Percentiles rank a stretch among this genome's conserved stretches.
These are phyloP conservation scores for Cryptococcus maquisensis DNA, from an alignment of 1,284 basidiomycete species.

Conservation along the genomic window DNA sequence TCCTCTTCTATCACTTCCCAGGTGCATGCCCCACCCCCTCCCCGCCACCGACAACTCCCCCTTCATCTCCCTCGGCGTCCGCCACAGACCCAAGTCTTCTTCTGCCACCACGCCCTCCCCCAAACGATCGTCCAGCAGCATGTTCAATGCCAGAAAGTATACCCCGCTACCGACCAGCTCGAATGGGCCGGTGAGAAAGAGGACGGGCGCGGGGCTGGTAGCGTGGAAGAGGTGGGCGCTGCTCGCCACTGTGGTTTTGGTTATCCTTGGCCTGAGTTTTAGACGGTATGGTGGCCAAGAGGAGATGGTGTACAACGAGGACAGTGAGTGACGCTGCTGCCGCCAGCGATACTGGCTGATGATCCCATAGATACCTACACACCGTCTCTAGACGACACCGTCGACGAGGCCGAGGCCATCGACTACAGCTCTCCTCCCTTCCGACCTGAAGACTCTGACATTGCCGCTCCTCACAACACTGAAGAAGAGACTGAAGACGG, in stretches of 20 bases:
- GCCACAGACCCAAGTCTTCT: not conserved
- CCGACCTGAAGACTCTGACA: conserved; percentile 28
- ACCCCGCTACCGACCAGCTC: conserved; percentile 40
- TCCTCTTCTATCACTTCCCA: not conserved
- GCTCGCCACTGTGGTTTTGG: conserved; percentile 20
- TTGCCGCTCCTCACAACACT: conserved; percentile 20
- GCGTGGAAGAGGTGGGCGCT: conserved; percentile 40
- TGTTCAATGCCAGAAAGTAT: conserved; percentile 44
- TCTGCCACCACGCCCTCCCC: not conserved
- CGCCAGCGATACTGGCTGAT: conserved; percentile 5
- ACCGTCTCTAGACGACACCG: conserved; percentile 21
- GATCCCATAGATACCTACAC: conserved; percentile 32
- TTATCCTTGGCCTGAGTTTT: conserved; percentile 26
- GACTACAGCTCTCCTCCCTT: conserved; percentile 43
- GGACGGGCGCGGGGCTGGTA: conserved; percentile 31
- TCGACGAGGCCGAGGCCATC: conserved; percentile 20
- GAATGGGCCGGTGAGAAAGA: conserved; percentile 18
- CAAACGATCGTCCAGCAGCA: conserved; percentile 10
- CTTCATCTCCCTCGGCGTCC: too few relatives aligned
- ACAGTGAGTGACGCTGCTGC: conserved; percentile 19
- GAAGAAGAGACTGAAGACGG: conserved; percentile 25
- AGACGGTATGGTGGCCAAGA: conserved; percentile 4
- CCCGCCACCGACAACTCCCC: not conserved
- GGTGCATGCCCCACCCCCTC: conserved; percentile 2
- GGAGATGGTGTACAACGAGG: conserved; percentile 20